phyloP scores from a whole-genome alignment of 1,284 basidiomycete genomes.

The Ustilago lituana region DNA sequence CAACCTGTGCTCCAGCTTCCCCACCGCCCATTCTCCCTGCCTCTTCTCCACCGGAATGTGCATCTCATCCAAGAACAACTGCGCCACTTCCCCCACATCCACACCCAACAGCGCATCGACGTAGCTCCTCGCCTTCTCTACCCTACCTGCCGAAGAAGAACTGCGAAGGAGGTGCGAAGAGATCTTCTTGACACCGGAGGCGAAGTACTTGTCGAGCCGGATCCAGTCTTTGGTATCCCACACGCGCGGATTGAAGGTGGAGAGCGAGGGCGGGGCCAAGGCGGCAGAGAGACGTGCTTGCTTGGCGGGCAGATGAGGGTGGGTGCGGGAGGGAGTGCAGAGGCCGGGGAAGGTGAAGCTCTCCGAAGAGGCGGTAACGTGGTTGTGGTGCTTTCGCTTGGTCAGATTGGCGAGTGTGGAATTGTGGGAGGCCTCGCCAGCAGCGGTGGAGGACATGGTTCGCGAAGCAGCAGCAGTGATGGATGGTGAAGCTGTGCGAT shows the following conservation, averaged over 20 bases:
- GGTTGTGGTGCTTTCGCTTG: conserved; percentile 8
- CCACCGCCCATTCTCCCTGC: conserved; percentile 20
- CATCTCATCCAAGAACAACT: conserved; percentile 24
- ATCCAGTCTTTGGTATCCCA: conserved; percentile 39
- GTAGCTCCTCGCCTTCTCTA: conserved; percentile 4
- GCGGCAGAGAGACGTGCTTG: conserved; percentile 20
- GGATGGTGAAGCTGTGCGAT: conserved; percentile 7
- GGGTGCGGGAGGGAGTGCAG: conserved; percentile 9
- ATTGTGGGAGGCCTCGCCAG: conserved; percentile 4
- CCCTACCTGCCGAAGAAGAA: neutral
- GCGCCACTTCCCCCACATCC: conserved; percentile 3
- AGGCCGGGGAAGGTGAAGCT: conserved; percentile 15
- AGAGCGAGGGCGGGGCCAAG: conserved; percentile 4
- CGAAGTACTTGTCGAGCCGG: conserved; percentile 45
- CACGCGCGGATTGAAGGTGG: conserved; percentile 13
- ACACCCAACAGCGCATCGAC: conserved; percentile 18
- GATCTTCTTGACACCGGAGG: conserved; percentile 19
- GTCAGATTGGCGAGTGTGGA: conserved; percentile 6
- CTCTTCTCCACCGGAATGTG: neutral
- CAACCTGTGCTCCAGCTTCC: conserved; percentile 26
- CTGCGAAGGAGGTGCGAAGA: conserved; percentile 1
- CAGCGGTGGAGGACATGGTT: no score
- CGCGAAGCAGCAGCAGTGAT: conserved; percentile 1
- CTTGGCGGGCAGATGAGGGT: neutral
- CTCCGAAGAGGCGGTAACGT: neutral